Base-by-base conservation (phyloP, 1,284 basidiomycete genomes). In the Trametes pubescens region DNA sequence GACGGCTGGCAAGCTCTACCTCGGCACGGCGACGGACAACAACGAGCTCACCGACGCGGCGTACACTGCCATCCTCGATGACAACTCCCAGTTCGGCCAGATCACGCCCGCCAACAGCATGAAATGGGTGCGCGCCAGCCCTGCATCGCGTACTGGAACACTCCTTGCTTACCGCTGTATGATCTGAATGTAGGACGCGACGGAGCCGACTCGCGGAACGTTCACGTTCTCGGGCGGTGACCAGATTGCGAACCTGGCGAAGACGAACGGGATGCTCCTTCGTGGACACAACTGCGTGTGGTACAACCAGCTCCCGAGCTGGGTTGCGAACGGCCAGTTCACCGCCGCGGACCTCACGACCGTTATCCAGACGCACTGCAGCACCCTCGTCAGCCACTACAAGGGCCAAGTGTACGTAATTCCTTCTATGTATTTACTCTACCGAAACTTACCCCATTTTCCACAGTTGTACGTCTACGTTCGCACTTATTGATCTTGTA, bases 21-120 rank as follows among this genome's bases (percentile, higher is more conserved):
- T 88, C 62, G 87, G 87, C 26, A 79, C 83, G 21, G 86, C 86
- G n/a, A 87, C 85, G 4, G 85, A 86, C 73, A 87, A 87, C 69
- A 76, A 78, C 16, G 84, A 86, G 71, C 75, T 87, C 46, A 78
- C 72, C 0, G 82, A 88, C 67, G 65, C 73, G 0, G 68, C 81
- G 7, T 88, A 87, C 70, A 75, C 79, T 34, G 68, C 71, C 18
- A 76, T 77, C 67, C 74, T 86, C 64, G 78, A 78, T 68, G 79
- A 85, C 70, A 79, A 72, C 48, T 70, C 70, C 3, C 77, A 82
- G 62, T 87, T 86, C 65, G 78, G 78, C 32, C 82, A 84, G 67
- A 74, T 86, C 57, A 86, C 85, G 4, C 79, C 85, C 13, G 83
- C 78, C 13, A 86, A 86, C 72, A 82, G 80, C 66, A 84, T 85